phyloP scores from a whole-genome alignment of 257 asterid species.

The Paulownia fortunei region DNA sequence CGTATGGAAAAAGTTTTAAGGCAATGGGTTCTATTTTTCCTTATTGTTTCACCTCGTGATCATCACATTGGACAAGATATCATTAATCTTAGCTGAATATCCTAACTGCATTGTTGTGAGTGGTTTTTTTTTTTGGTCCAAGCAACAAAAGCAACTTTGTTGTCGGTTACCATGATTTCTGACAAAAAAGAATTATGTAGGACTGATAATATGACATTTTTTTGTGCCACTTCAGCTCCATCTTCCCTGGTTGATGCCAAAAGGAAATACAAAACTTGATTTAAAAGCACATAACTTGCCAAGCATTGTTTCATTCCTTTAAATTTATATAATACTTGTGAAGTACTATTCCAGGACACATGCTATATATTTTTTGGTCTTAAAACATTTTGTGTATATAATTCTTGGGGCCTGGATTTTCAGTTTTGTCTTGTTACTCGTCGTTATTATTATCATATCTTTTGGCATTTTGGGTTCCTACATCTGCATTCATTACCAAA shows the following conservation, averaged over 20 bases:
- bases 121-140: too few relatives aligned
- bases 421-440: background rate
- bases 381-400: background rate
- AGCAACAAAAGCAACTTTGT: too few relatives aligned
- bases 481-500: too few relatives aligned
- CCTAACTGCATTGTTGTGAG: background rate
- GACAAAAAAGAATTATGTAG: too few relatives aligned
- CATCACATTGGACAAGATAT: background rate
- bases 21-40: too few relatives aligned
- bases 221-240: background rate
- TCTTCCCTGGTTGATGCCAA: background rate
- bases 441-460: background rate
- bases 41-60: slow-evolving; percentile 9
- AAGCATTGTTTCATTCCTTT: too few relatives aligned
- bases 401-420: background rate
- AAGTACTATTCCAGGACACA: background rate
- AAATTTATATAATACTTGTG: background rate
- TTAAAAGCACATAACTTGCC: too few relatives aligned
- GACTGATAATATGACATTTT: background rate
- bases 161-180: too few relatives aligned
- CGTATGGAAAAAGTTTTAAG: too few relatives aligned
- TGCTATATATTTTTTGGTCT: too few relatives aligned
- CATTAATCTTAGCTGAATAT: background rate
- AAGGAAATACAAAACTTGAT: background rate
- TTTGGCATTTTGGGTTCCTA: background rate